Base-by-base conservation (phyloP, 768 basidiomycete species). In the Collybia mongolica region DNA sequence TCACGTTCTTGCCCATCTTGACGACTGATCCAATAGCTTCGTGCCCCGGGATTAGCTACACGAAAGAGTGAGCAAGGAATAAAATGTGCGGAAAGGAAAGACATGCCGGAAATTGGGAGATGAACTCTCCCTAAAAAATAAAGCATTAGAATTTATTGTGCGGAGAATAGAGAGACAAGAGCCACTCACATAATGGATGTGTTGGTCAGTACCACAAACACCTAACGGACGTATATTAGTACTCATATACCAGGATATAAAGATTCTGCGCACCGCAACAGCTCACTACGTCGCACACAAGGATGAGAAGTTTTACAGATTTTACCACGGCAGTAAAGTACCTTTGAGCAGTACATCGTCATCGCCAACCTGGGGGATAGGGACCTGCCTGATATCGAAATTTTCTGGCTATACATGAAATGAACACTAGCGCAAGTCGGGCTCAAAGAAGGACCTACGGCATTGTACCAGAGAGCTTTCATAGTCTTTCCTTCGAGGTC, bases 321-420 rank as follows among this genome's bases (percentile, higher is more conserved):
- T n/a, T 6, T 32, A 11, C 18, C 14, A 28, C 12, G 22, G 39
- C 40, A 7, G 6, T 5, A 9, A 2, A 19, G 37, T 47, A 50
- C 86, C 86, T 76, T 91, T 89, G 56, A 91, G 72, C 46, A 90
- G 75, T 43, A 90, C 79, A 22, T 91, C 89, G 46, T 88, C 79
- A 54, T 86, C 84, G 28, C 76, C 76, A 52, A 80, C 72, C 51
- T 77, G 52, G 6, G 88, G 88, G 48, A 89, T 80, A 4, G 85
- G 83, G 6, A 90, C 86, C 35, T 82, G 68, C 57, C 74, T 82
- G 51, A 90, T 74, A 49, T 81, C 79, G 57, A 90, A 90, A 44
- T 88, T 66, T 58, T 72, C 69, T 47, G 88, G 82, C 85, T 88
- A 51, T 28, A 28, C 7, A 37, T 44, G 49, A 20, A 45, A n/a